phyloP scores from a whole-genome alignment of 129 eudicot genomes.

The Kitagawia praeruptora region DNA sequence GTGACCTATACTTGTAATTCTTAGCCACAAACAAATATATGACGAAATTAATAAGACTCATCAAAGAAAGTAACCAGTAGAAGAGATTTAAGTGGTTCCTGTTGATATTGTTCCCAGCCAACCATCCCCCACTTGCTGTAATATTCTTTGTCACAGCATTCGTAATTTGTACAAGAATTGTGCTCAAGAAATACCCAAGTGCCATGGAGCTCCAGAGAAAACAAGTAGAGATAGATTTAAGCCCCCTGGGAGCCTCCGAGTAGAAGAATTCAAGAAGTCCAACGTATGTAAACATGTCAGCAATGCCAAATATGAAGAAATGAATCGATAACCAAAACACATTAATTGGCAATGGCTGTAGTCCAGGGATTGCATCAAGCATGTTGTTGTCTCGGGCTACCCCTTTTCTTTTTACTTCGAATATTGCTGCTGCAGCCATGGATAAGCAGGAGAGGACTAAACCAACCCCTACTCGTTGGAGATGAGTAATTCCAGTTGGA shows the following conservation, averaged over 20 bases:
- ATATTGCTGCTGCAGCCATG: constrained; percentile 55
- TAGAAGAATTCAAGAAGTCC: constrained; percentile 75
- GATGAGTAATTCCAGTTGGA: constrained; percentile 62
- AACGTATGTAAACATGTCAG: constrained; percentile 60
- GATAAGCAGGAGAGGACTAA: constrained; percentile 53
- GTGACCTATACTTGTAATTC: constrained; percentile 61
- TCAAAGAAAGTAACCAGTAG: constrained; percentile 52
- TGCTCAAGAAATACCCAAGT: constrained; percentile 53
- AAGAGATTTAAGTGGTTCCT: constrained; percentile 53
- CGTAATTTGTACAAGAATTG: constrained; percentile 47
- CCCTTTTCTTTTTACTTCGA: constrained; percentile 54
- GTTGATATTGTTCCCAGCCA: constrained; percentile 63
- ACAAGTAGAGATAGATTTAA: constrained; percentile 62
- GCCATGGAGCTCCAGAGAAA: constrained; percentile 76
- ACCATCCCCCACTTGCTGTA: constrained; percentile 54
- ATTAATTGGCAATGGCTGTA: constrained; percentile 54
- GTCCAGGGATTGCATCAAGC: constrained; percentile 53
- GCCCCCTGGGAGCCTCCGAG: constrained; percentile 48
- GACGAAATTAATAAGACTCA: constrained; percentile 54
- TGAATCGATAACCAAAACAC: constrained; percentile 59
- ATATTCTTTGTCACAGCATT: constrained; percentile 40
- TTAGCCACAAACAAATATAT: constrained; percentile 41
- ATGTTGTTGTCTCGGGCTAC: constrained; percentile 44
- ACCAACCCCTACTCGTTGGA: constrained; percentile 69
- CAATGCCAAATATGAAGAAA: constrained; percentile 61